phyloP scores from a whole-genome alignment of 148 eudicot species.

The Talinum fruticosum region DNA sequence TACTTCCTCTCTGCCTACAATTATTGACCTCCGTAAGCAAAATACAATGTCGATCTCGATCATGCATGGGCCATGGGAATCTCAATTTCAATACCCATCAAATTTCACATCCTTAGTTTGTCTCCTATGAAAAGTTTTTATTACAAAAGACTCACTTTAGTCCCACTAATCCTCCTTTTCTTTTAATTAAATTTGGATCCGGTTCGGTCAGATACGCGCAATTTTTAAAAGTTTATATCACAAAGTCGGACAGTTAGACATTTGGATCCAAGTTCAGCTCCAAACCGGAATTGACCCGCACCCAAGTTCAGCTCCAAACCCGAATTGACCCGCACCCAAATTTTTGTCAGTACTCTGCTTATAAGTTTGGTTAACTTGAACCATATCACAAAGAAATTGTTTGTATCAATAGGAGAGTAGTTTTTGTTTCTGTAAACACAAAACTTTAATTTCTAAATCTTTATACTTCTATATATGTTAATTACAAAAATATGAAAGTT shows the following conservation, averaged over 20 bases:
- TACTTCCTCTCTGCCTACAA: too few species aligned
- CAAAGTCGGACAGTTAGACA: too few species aligned
- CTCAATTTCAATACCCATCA: background rate
- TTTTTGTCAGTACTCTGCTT: too few species aligned
- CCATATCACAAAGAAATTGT: too few species aligned
- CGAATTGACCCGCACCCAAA: too few species aligned
- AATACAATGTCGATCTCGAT: background rate
- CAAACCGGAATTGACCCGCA: too few species aligned
- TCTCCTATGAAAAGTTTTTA: background rate
- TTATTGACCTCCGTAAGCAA: background rate
- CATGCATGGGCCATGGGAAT: background rate
- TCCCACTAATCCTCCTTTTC: too few species aligned
- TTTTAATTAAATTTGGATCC: too few species aligned
- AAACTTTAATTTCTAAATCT: background rate
- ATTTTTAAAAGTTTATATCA: background rate
- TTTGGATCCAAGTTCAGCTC: background rate
- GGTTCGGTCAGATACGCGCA: too few species aligned
- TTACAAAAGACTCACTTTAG: background rate
- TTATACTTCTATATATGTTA: constrained; percentile 32
- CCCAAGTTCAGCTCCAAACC: too few species aligned
- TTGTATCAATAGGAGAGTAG: too few species aligned
- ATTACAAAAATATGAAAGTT: constrained; percentile 36
- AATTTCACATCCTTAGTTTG: background rate
- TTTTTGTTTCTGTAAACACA: background rate
- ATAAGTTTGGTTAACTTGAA: too few species aligned